Evolutionary conservation across 2,329 filamentous ascomycete genomes (phyloP), one percentile per base, ranked within the genome.

Genomic region (Alternaria longipes): DNA sequence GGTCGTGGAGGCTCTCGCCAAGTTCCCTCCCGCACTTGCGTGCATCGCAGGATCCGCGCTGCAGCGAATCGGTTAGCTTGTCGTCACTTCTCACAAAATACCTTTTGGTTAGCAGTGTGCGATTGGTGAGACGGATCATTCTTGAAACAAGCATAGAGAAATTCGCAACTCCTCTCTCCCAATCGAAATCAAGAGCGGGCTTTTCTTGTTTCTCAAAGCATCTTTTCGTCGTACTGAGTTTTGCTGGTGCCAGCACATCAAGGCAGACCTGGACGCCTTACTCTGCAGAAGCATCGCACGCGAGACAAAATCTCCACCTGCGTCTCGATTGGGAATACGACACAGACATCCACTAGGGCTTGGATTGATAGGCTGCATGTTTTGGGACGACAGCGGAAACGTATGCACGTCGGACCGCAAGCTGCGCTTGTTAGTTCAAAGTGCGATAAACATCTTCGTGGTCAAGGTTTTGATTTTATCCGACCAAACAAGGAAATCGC

Each of bases 201-300:
- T n/a, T 8, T 8, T 47, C 6, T 20, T 24, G 12, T 24, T 24
- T 16, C 12, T 42, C 40, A 42, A 24, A 20, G 40, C 20, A 42
- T n/a, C n/a, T 47, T 50, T 38, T 5, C 16, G 20, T 24, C 8
- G 20, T 16, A 11, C 30, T 26, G 2, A 50, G 1, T 42, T 49
- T 61, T 58, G 61, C 60, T 61, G 63, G 60, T 61, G 63, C 63
- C 63, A 63, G 40, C 57, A 41, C 60, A 65, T 59, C 20, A 8
- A 41, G 16, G 42, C 42, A 36, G 32, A 8, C 16, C 22, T 50
- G 46, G 46, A 18, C 20, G 46, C 46, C 46, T 26, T 50, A 26
- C 8, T 24, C 16, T 42, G 20, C 22, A 12, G 40, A 6, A 42
- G 12, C 32, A 24, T 49, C 8, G 28, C 30, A 49, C 30, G 44